phyloP scores from a whole-genome alignment of 306 rosid genomes.

The Cucurbita ficifolia region DNA sequence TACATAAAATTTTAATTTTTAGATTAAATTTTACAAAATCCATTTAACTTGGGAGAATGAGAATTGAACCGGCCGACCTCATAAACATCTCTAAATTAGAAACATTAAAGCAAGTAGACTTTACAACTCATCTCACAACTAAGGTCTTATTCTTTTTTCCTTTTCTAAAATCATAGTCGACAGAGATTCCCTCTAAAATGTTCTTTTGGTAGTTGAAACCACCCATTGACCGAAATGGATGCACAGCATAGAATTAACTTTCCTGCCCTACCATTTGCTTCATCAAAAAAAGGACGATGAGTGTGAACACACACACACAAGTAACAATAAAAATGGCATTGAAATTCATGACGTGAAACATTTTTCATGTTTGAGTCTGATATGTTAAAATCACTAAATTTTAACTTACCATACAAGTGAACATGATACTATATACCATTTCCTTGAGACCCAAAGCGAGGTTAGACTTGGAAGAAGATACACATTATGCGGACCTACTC shows the following conservation, averaged over 20 bases:
- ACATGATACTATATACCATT: neutral
- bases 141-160: neutral
- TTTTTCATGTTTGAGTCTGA: too few relatives aligned
- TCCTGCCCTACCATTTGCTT: neutral
- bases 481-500: neutral
- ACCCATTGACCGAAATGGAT: neutral
- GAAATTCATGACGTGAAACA: too few relatives aligned
- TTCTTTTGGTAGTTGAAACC: neutral
- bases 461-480: neutral
- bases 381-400: neutral
- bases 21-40: too few relatives aligned
- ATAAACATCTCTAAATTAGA: too few relatives aligned
- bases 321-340: too few relatives aligned
- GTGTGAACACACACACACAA: too few relatives aligned
- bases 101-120: neutral
- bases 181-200: neutral
- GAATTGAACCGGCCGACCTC: too few relatives aligned
- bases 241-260: neutral
- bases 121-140: neutral
- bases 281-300: neutral
- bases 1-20: too few relatives aligned
- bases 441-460: neutral
- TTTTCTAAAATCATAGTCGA: neutral
- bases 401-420: neutral
- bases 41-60: too few relatives aligned